Percentiles rank a stretch among this genome's conserved stretches.
phyloP scores from a whole-genome alignment of 1,284 basidiomycete species.

The Marasmius tenuissimus region DNA sequence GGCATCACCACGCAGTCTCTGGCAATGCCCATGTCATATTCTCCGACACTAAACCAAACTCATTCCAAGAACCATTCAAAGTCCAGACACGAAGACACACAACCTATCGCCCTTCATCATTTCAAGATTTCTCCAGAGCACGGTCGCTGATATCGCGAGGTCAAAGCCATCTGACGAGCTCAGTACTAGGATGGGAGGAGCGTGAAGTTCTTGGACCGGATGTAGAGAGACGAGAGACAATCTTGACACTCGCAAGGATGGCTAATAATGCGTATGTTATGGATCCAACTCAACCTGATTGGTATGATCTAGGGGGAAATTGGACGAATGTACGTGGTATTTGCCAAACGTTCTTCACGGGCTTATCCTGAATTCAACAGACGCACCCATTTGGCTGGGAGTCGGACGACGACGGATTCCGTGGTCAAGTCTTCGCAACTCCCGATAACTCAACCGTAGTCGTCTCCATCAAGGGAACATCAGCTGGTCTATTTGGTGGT shows the following conservation, averaged over 20 bases:
- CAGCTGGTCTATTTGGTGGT: conserved; percentile 74
- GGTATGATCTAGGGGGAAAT: conserved; percentile 73
- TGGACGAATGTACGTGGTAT: conserved; percentile 63
- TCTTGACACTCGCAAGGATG: conserved; percentile 92
- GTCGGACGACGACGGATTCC: conserved; percentile 81
- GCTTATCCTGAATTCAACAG: conserved; percentile 32
- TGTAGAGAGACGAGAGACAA: conserved; percentile 72
- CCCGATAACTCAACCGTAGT: conserved; percentile 85
- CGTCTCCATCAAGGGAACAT: conserved; percentile 94
- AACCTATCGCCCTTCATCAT: conserved; percentile 51
- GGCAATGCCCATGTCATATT: conserved; percentile 57
- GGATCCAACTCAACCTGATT: conserved; percentile 55
- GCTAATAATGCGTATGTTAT: conserved; percentile 85
- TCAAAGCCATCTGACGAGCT: conserved; percentile 25
- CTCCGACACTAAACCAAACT: conserved; percentile 43
- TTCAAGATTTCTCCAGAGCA: conserved; percentile 45
- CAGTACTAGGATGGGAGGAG: conserved; percentile 58
- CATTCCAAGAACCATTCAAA: conserved; percentile 28
- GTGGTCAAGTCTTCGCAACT: conserved; percentile 89
- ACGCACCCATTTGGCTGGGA: conserved; percentile 93
- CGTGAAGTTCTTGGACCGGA: conserved; percentile 68
- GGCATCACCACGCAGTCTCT: conserved; percentile 67
- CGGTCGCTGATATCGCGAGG: conserved; percentile 51
- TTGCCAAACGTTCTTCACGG: neutral
- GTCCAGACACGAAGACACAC: conserved; percentile 39